A percentile compares a stretch with the other conserved stretches of the same genome.
Conservation (phyloP, 2,329 filamentous ascomycete species). For the Sphaerulina vaccinii region DNA sequence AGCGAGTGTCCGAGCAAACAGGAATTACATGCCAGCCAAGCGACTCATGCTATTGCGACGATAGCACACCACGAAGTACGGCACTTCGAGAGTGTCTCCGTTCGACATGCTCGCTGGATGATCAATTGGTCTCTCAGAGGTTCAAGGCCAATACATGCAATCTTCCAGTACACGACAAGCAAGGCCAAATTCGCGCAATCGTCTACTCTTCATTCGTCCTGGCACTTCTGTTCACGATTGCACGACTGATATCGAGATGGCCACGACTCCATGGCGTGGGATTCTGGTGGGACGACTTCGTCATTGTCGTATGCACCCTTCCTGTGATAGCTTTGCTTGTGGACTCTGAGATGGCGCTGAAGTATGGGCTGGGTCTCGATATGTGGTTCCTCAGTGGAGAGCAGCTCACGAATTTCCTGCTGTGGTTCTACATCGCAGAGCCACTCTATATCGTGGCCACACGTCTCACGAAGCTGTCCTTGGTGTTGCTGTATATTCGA, state of each 20-base stretch:
- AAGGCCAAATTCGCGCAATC: background rate
- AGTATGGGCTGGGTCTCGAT: constrained; percentile 15
- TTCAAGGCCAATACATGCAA: constrained; percentile 8
- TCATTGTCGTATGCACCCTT: constrained; percentile 3
- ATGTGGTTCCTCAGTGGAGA: constrained; percentile 13
- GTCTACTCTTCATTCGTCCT: constrained; percentile 12
- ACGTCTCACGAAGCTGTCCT: constrained; percentile 18
- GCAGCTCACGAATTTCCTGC: constrained; percentile 6
- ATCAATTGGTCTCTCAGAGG: constrained; percentile 6
- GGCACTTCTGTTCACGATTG: constrained; percentile 12
- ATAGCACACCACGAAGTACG: constrained; percentile 2
- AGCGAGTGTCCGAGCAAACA: background rate
- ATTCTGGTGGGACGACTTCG: constrained; percentile 17
- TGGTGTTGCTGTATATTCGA: constrained; percentile 18
- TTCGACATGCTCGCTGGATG: constrained; percentile 7
- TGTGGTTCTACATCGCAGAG: constrained; percentile 21
- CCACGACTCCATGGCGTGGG: constrained; percentile 5
- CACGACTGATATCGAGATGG: constrained; percentile 12
- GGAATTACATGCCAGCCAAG: constrained; percentile 5
- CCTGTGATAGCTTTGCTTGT: constrained; percentile 11
- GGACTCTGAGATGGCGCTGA: constrained; percentile 8
- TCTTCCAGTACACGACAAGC: constrained; percentile 4
- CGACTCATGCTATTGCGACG: constrained; percentile 7
- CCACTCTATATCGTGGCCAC: constrained; percentile 13
- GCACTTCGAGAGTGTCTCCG: constrained; percentile 1